These are phyloP conservation scores for Vigna unguiculata DNA, from an alignment of 306 rosid genomes.

Conservation along the genomic window DNA sequence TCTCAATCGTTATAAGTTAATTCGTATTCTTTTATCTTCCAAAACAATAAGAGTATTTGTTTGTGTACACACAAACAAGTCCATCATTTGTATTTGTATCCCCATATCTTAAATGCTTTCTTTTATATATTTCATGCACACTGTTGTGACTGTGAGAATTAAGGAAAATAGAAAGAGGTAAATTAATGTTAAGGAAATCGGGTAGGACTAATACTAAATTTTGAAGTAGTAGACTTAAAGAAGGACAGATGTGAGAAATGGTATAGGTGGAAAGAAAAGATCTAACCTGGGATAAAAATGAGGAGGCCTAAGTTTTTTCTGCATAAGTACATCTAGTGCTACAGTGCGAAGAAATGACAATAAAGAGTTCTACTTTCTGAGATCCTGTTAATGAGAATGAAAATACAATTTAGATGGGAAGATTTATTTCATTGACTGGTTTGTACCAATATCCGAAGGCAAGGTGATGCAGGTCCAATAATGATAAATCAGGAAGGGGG, in stretches of 20 bases:
- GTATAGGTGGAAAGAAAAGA: neutral
- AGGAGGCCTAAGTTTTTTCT: too few relatives aligned
- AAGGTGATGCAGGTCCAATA: neutral
- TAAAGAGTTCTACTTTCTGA: too few relatives aligned
- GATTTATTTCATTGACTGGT: neutral
- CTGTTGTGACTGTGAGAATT: neutral
- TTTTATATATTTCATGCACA: neutral
- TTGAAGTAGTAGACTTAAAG: neutral
- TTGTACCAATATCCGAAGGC: conserved; percentile 8
- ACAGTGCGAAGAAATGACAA: too few relatives aligned
- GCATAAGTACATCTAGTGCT: too few relatives aligned
- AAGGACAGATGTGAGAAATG: neutral
- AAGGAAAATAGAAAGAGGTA: neutral
- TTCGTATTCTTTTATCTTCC: too few relatives aligned
- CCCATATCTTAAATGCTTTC: neutral
- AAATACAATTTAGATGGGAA: neutral
- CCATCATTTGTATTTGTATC: neutral
- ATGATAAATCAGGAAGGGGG: neutral
- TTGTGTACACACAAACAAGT: neutral
- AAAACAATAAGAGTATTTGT: neutral
- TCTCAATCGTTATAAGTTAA: too few relatives aligned
- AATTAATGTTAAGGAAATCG: neutral
- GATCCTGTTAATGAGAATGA: neutral
- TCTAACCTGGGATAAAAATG: neutral
- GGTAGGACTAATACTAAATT: neutral